Evolutionary conservation across 305 asterid genomes (phyloP).

Genomic region (Ajuga reptans): DNA sequence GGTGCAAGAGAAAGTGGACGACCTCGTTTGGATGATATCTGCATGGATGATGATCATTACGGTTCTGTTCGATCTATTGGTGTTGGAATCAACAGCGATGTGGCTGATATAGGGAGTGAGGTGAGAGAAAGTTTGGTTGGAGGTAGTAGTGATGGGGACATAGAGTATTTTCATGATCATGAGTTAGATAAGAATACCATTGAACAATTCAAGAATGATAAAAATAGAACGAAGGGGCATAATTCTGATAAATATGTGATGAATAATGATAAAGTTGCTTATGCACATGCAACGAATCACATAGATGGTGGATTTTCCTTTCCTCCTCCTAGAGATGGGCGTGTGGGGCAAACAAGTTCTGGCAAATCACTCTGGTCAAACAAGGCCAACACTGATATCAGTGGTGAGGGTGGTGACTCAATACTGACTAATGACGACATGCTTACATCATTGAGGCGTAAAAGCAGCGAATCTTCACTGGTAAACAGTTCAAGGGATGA

Average conservation of each 20-base stretch:
- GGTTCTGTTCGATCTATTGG: slow-evolving; percentile 95
- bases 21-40: slow-evolving; percentile 48
- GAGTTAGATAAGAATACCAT: slow-evolving; percentile 35
- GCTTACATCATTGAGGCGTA: slow-evolving; percentile 54
- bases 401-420: slow-evolving; percentile 42
- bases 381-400: slow-evolving; percentile 36
- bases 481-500: slow-evolving; percentile 46
- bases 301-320: slow-evolving; percentile 72
- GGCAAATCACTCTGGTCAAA: slow-evolving; percentile 58
- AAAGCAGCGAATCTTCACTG: slow-evolving; percentile 60
- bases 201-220: slow-evolving; percentile 36
- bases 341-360: slow-evolving; percentile 43
- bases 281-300: slow-evolving; percentile 33
- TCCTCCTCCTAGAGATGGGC: slow-evolving; percentile 78
- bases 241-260: slow-evolving; percentile 40
- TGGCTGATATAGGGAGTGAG: slow-evolving; percentile 91
- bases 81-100: slow-evolving; percentile 88
- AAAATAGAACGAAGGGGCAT: slow-evolving; percentile 34
- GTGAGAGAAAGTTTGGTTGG: slow-evolving; percentile 85
- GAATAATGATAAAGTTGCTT: slow-evolving; percentile 35
- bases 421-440: slow-evolving; percentile 40
- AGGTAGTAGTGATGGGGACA: slow-evolving; percentile 83
- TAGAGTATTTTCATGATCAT: slow-evolving; percentile 54
- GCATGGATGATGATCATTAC: slow-evolving; percentile 79
- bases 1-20: slow-evolving; percentile 47